Conservation (phyloP, 768 basidiomycete species). For the Rhizopogon sp. region DNA sequence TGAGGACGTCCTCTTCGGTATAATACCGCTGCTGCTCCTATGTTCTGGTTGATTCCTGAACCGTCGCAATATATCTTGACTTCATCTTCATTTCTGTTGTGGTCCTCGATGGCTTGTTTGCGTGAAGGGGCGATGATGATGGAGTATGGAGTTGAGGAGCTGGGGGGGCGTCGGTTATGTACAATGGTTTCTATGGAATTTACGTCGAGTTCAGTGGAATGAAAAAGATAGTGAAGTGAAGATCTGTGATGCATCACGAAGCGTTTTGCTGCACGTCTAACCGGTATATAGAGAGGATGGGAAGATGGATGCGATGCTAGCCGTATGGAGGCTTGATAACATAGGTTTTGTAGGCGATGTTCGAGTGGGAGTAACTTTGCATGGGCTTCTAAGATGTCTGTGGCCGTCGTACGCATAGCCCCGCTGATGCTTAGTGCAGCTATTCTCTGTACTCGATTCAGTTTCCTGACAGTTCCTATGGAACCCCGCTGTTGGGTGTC, state of each 20-base stretch:
- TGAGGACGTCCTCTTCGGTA: not conserved
- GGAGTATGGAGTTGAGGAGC: not conserved
- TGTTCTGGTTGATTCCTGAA: conserved; percentile 6
- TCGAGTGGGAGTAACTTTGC: conserved; percentile 12
- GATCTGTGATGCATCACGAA: not conserved
- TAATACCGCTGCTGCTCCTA: conserved; percentile 15
- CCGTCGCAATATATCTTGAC: conserved; percentile 15
- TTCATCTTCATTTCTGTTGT: fast-evolving
- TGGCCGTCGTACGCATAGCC: conserved; percentile 11
- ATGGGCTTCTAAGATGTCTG: conserved; percentile 13
- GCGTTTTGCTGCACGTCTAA: not conserved
- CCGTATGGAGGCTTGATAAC: not conserved
- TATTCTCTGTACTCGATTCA: not conserved
- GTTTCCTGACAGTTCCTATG: no score
- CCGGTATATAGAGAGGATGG: not conserved
- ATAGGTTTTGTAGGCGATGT: not conserved
- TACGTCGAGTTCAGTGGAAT: not conserved
- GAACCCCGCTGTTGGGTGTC: no score
- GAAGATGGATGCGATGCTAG: not conserved
- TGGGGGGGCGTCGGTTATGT: not conserved
- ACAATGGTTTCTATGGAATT: not conserved
- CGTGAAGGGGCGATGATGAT: not conserved
- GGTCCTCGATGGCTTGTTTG: not conserved
- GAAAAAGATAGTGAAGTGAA: not conserved
- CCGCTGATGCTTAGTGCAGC: conserved; percentile 5